Evolutionary conservation across 148 eudicot species (phyloP).

Genomic region (Selenicereus undatus): DNA sequence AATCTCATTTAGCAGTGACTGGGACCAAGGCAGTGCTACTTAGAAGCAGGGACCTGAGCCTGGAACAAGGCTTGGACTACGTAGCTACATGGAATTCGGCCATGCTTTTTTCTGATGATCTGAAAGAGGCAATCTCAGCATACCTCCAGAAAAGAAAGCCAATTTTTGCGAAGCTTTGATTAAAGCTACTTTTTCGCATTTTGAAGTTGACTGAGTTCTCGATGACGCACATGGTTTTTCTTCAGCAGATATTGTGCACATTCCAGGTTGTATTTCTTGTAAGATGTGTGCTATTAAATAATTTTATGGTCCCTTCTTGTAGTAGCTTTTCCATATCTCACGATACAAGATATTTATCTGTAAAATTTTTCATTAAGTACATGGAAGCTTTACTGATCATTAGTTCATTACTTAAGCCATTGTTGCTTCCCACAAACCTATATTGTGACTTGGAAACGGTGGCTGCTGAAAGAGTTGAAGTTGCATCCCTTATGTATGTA

Average conservation of each 20-base stretch:
- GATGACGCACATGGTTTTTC: slow-evolving; percentile 6
- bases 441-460: not conserved
- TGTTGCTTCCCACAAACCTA: not conserved
- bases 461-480: not conserved
- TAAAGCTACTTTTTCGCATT: not conserved
- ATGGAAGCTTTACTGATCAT: not conserved
- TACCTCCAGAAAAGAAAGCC: slow-evolving; percentile 65
- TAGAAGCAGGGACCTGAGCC: slow-evolving; percentile 53
- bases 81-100: slow-evolving; percentile 94
- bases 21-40: slow-evolving; percentile 82
- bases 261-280: not conserved
- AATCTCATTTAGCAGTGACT: slow-evolving; percentile 78
- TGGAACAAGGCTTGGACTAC: slow-evolving; percentile 86
- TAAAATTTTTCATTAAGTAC: not conserved
- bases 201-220: not conserved
- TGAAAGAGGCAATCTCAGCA: slow-evolving; percentile 55
- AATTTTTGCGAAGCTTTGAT: slow-evolving; percentile 65
- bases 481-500: not conserved
- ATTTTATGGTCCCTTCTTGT: slow-evolving; percentile 7
- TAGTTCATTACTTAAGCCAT: not conserved
- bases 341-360: not conserved
- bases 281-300: not conserved
- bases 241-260: not conserved
- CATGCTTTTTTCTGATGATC: slow-evolving; percentile 72
- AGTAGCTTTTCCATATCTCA: not conserved